These are phyloP conservation scores for Funneliformis geosporum DNA, from an alignment of 192 early-diverging fungal species.

Conservation along the genomic window DNA sequence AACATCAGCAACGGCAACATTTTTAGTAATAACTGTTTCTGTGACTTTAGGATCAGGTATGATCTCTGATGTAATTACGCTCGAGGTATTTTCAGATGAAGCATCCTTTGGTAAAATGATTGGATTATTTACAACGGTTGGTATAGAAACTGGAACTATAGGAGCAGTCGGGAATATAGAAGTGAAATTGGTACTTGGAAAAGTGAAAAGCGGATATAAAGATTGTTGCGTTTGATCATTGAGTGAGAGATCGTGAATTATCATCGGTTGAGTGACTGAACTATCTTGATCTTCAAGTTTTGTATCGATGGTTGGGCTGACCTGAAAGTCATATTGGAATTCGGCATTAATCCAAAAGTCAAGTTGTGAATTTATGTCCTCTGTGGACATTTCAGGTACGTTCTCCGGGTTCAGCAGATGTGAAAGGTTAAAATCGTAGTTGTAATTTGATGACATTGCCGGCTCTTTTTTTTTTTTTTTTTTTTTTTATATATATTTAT, in stretches of 20 bases:
- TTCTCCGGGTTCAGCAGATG: not conserved
- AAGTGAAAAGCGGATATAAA: not conserved
- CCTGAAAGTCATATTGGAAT: not conserved
- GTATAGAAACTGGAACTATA: not conserved
- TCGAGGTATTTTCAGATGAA: not conserved
- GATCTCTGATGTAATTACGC: not conserved
- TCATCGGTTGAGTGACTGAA: not conserved
- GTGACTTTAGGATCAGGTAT: not conserved
- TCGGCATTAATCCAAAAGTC: slow-evolving; percentile 12
- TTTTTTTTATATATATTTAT: too few species aligned
- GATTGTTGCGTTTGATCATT: not conserved
- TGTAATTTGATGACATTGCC: not conserved
- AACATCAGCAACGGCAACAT: too few species aligned
- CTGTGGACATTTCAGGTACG: slow-evolving; percentile 3
- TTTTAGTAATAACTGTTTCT: not conserved
- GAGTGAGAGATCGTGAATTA: not conserved
- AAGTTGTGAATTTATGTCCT: not conserved
- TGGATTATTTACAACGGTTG: not conserved
- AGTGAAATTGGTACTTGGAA: not conserved
- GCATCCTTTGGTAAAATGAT: not conserved
- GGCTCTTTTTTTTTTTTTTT: too few species aligned
- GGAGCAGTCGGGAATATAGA: not conserved
- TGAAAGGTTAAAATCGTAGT: not conserved
- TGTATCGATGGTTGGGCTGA: not conserved
- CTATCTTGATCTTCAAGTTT: not conserved